These are phyloP conservation scores for Paraphoma sp. DNA, from an alignment of 2,329 filamentous ascomycete genomes.

Conservation along the genomic window DNA sequence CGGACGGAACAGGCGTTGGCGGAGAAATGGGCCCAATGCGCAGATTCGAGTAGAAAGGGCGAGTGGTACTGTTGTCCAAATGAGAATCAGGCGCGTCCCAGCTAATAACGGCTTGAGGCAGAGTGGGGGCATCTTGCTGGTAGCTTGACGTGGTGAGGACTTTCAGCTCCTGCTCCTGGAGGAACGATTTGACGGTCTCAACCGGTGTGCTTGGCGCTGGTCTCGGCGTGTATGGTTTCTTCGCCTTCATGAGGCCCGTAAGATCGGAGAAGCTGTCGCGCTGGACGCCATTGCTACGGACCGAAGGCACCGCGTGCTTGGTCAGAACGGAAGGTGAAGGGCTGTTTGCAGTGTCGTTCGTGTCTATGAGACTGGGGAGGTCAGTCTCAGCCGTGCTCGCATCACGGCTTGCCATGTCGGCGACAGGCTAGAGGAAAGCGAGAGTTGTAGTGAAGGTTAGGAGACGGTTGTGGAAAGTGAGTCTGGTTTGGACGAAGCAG, in stretches of 20 bases:
- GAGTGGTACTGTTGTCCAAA: neutral
- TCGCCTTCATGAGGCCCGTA: conserved; percentile 21
- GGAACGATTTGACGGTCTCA: too few relatives aligned
- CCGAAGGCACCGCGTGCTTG: neutral
- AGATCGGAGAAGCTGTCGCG: conserved; percentile 28
- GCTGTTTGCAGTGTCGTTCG: neutral
- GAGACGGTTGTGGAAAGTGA: too few relatives aligned
- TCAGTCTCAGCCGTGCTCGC: neutral
- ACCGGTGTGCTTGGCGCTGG: neutral
- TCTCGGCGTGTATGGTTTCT: conserved; percentile 16
- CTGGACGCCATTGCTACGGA: neutral
- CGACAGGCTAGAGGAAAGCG: neutral
- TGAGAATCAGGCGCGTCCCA: too few relatives aligned
- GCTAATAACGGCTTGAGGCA: too few relatives aligned
- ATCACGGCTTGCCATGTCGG: neutral
- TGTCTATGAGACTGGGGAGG: conserved; percentile 16
- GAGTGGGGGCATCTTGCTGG: too few relatives aligned
- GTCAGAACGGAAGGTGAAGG: too few relatives aligned
- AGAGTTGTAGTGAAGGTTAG: too few relatives aligned
- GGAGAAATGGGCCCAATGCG: conserved; percentile 3
- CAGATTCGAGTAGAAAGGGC: neutral
- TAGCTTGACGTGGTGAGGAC: too few relatives aligned
- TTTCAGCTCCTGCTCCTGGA: too few relatives aligned
- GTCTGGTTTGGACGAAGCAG: too few relatives aligned
- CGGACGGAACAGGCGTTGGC: conserved; percentile 9